Conservation (phyloP, 2,329 filamentous ascomycete species). For the Phialophora verrucosa region DNA sequence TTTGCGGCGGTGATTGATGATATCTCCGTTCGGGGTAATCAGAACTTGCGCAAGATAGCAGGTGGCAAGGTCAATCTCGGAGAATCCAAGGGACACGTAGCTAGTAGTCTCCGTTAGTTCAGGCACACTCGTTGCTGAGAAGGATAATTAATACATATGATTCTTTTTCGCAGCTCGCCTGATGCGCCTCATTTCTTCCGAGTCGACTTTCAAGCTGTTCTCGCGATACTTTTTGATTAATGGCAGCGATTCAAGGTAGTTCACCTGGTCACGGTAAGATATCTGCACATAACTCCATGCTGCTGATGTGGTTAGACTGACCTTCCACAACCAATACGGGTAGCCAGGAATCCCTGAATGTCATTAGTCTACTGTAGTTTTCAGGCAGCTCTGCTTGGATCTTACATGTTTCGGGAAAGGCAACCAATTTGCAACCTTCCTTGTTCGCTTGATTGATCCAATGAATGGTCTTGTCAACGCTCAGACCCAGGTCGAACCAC, state of each 20-base stretch:
- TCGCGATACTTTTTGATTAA: neutral
- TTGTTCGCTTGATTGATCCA: slow-evolving; percentile 5
- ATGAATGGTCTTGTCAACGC: neutral
- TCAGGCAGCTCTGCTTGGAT: neutral
- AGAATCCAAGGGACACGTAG: neutral
- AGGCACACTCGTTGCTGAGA: no score
- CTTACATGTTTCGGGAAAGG: slow-evolving; percentile 7
- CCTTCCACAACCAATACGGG: slow-evolving; percentile 1
- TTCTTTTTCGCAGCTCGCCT: no score
- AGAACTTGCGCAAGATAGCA: neutral
- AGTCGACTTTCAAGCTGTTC: slow-evolving; percentile 6
- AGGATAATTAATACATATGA: neutral
- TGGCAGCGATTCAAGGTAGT: neutral
- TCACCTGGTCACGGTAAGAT: no score
- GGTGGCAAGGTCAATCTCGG: neutral
- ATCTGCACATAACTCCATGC: no score
- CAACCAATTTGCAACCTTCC: slow-evolving; percentile 2
- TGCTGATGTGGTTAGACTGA: neutral
- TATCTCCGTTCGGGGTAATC: neutral
- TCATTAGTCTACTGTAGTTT: neutral
- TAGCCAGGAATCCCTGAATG: slow-evolving; percentile 3
- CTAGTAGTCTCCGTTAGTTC: neutral
- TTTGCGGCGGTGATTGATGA: slow-evolving; percentile 3
- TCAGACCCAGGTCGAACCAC: slow-evolving; percentile 4
- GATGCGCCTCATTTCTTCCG: neutral